Base-by-base conservation (phyloP, 768 basidiomycete genomes). In the Phallus indusiatus region DNA sequence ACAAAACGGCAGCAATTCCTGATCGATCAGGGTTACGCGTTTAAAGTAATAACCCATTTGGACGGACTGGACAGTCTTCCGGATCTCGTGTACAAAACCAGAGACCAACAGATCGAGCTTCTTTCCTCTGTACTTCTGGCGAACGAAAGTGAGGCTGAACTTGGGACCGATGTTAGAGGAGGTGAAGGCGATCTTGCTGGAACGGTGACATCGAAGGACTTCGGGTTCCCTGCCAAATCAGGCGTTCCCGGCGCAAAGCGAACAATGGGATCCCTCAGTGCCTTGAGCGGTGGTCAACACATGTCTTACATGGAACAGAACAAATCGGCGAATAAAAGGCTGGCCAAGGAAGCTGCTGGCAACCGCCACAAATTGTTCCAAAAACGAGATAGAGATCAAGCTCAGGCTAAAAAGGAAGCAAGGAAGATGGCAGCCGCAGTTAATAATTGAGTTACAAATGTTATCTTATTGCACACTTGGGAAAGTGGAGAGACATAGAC, bases 1-100 rank as follows among this genome's bases (percentile, higher is more conserved):
- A 95, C 96, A 2, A 99, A 99, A 74, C 85, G 96, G 16, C 96
- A 98, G 68, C 94, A 97, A 68, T 99, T 99, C 75, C 76, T 99
- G 64, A 95, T 99, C 67, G 96, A 99, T 69, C 94, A 97, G 73
- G 95, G 96, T 2, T 99, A 99, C 73, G 90, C 95, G 6, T 99
- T 99, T 83, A 98, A 98, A 73, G 95, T 99, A 55, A 98, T 99
- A 73, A 98, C 96, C 1, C 90, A 94, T 65, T 82, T 99, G 17
- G 94, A 98, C 63, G 96, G 96, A 9, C 77, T 98, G 24, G 87
- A 95, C 60, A 77, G 80, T 47, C 78, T 94, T 63, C 84, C 88
- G 3, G 88, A 93, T 67, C 79, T 98, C 55, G 96, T 97, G 53
- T 99, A 95, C 76, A 84, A 82, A 67, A 91, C 90, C 46, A 81